Percentiles rank a stretch among this genome's conserved stretches.
Conservation (phyloP, 1,284 basidiomycete genomes). For the Abortiporus biennis region DNA sequence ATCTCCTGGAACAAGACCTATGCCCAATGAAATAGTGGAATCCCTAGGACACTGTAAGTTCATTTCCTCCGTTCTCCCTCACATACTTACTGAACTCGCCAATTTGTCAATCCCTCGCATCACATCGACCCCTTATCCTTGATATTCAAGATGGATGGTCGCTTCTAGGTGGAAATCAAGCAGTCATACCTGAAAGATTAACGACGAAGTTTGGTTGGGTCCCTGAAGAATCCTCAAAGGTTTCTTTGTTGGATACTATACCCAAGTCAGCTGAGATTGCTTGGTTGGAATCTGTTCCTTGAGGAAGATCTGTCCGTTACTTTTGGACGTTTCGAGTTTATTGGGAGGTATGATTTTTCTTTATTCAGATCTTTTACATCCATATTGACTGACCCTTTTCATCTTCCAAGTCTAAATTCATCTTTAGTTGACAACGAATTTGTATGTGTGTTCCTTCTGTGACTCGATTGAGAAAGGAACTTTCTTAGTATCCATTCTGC, state of each 20-base stretch:
- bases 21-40: conserved; percentile 27
- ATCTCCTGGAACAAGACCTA: conserved; percentile 26
- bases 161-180: conserved; percentile 31
- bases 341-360: too few relatives aligned
- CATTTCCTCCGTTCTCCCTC: too few relatives aligned
- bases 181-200: conserved; percentile 27
- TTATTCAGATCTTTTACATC: too few relatives aligned
- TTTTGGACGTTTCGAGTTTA: too few relatives aligned
- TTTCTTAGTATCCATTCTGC: too few relatives aligned
- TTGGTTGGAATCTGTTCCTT: too few relatives aligned
- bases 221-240: conserved; percentile 26
- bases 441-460: too few relatives aligned
- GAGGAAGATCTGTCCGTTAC: too few relatives aligned
- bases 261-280: conserved; percentile 27
- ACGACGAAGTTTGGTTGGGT: conserved; percentile 32
- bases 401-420: too few relatives aligned
- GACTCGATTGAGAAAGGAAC: too few relatives aligned
- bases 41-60: conserved; percentile 31
- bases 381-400: too few relatives aligned
- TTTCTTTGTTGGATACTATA: conserved; percentile 27
- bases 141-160: conserved; percentile 31
- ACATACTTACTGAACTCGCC: background rate
- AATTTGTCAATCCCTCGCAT: background rate
- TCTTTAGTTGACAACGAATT: too few relatives aligned
- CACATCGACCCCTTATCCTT: conserved; percentile 3